These are phyloP conservation scores for Fusarium aywerte DNA, from an alignment of 2,329 filamentous ascomycete species.

Conservation along the genomic window DNA sequence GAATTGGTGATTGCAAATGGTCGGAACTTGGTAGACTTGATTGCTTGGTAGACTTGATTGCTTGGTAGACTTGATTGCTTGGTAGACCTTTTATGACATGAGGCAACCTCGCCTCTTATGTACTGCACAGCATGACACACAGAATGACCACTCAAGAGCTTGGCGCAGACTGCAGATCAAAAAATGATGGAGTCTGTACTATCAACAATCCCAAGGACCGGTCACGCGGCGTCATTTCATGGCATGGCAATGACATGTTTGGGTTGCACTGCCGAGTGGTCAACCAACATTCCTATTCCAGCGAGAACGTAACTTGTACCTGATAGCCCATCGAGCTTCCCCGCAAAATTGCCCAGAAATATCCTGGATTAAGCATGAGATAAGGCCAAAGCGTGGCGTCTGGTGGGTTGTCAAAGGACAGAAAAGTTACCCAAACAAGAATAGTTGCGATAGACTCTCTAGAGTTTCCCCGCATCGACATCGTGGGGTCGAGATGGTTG, in stretches of 20 bases:
- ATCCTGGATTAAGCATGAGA: conserved; percentile 30
- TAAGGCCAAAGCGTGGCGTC: neutral
- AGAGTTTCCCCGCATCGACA: conserved; percentile 11
- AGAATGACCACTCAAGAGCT: neutral
- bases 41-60: too few relatives aligned
- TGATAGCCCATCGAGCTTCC: neutral
- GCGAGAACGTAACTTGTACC: neutral
- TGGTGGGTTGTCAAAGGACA: conserved; percentile 14
- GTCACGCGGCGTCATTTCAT: neutral
- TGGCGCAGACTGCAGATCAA: conserved; percentile 6
- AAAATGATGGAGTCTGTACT: neutral
- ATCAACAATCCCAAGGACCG: neutral
- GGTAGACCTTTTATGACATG: neutral
- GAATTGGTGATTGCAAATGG: neutral
- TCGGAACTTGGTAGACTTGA: neutral
- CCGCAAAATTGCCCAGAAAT: conserved; percentile 9
- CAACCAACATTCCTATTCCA: conserved; percentile 19
- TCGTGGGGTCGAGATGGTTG: conserved; percentile 3
- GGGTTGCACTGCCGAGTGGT: neutral
- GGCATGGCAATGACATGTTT: neutral
- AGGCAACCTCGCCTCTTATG: conserved; percentile 16
- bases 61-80: too few relatives aligned
- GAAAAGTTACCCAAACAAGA: conserved; percentile 35
- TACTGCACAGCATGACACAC: conserved; percentile 5
- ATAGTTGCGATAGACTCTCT: conserved; percentile 2